Evolutionary conservation across 257 asterid genomes (phyloP), one percentile per base, ranked within the genome.

Genomic region (Linderniella brevidens): DNA sequence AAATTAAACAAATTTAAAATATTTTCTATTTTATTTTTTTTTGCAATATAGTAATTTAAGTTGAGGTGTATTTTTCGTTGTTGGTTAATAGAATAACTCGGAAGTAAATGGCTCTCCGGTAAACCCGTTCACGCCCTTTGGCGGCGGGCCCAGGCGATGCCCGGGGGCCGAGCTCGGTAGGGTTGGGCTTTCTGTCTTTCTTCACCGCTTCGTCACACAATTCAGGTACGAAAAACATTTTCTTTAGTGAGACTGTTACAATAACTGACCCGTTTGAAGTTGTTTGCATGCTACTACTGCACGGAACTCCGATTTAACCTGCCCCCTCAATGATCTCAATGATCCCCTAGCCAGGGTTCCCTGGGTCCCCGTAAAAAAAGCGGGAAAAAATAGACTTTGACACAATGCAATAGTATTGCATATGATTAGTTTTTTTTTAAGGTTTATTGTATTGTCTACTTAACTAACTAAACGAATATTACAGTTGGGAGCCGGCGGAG

Each of bases 131-230:
- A 69, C 81, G 37, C 96, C 99, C 1, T 90, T 90, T 12, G 96
- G 99, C 0, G 99, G 99, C 15, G 99, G 99, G 43, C 94, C 96
- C 4, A 72, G 99, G 63, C 93, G 93, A 3, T 90, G 99, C 56
- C 99, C 99, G 0, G 99, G 99, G 16, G 86, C 86, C 5, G 99
- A 90, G 71, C 96, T 85, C 8, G 96, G 88, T 17, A 67, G 88
- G 64, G 96, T 90, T 0, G 93, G 68, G 71, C 93, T 90, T 29
- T 82, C 90, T 3, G 96, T 90, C 37, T 90, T 90, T 65, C 99
- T 90, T 54, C 99, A 90, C 52, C 93, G 73, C 48, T 53, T 90
- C 37, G 81, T 90, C 58, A 90, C 99, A 25, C 73, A 75, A 65
- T 86, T 82, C 61, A 85, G 92, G 99, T 90, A 58, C 13, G 37